These are phyloP conservation scores for Naganishia sp. DNA, from an alignment of 1,284 basidiomycete genomes.

Conservation along the genomic window DNA sequence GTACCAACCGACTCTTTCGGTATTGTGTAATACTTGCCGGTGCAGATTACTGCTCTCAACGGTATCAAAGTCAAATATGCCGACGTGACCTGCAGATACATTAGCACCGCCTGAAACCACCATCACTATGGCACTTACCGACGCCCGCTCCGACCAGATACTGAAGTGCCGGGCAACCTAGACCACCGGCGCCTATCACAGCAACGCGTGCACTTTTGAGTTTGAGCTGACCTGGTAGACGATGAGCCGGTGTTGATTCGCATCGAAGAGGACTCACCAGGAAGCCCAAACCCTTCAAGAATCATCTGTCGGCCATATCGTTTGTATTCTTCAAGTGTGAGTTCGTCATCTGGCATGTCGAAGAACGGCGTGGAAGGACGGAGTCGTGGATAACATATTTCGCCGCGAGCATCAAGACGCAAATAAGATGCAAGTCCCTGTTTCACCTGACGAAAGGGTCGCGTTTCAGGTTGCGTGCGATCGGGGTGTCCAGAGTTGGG, in stretches of 20 bases:
- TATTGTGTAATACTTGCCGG: slow-evolving; percentile 85
- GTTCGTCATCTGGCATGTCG: slow-evolving; percentile 24
- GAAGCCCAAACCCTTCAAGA: slow-evolving; percentile 80
- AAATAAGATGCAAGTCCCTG: not conserved
- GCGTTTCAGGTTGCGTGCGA: not conserved
- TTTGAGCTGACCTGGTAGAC: slow-evolving; percentile 72
- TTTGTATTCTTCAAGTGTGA: slow-evolving; percentile 67
- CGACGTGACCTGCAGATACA: slow-evolving; percentile 65
- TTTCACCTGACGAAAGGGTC: not conserved
- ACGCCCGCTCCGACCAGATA: slow-evolving; percentile 91
- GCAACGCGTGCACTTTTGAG: slow-evolving; percentile 73
- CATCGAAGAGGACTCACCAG: slow-evolving; percentile 58
- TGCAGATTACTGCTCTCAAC: slow-evolving; percentile 93
- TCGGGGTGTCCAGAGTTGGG: not conserved
- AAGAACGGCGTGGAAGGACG: not conserved
- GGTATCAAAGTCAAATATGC: slow-evolving; percentile 85
- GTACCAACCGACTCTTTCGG: slow-evolving; percentile 72
- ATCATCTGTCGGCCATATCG: slow-evolving; percentile 98
- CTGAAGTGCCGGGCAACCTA: slow-evolving; percentile 93
- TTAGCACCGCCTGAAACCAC: not conserved
- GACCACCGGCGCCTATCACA: slow-evolving; percentile 91
- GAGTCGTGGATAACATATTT: not conserved
- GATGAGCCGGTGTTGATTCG: not conserved
- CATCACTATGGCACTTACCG: slow-evolving; percentile 59
- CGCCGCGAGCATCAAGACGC: not conserved